A percentile compares a stretch with the other conserved stretches of the same genome.
Conservation (phyloP, 306 rosid species). For the Gastrolobium bilobum region DNA sequence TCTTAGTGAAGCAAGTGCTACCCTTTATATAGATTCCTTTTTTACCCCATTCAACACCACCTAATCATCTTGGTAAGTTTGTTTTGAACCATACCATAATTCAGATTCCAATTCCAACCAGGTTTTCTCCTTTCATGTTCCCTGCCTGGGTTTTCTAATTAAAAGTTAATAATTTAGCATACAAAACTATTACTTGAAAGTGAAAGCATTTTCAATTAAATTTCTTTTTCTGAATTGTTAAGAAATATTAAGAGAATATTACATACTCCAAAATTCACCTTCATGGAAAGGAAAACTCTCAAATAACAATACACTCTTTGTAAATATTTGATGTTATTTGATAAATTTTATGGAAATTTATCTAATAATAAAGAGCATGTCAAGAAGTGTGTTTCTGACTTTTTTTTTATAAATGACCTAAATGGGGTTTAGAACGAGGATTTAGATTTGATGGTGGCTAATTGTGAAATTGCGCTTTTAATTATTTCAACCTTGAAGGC, state of each 20-base stretch:
- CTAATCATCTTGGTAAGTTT: conserved; percentile 43
- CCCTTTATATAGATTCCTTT: conserved; percentile 67
- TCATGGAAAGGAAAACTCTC: background rate
- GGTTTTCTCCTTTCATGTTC: background rate
- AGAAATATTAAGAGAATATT: background rate
- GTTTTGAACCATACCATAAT: conserved; percentile 7
- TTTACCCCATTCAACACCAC: conserved; percentile 48
- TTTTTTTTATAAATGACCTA: background rate
- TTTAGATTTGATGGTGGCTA: conserved; percentile 34
- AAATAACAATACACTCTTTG: background rate
- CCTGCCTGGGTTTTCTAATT: background rate
- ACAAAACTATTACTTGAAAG: background rate
- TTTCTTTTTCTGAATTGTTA: background rate
- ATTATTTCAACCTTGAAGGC: background rate
- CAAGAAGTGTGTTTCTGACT: too few species aligned
- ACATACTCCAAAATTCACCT: background rate
- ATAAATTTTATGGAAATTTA: too few species aligned
- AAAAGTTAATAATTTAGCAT: background rate
- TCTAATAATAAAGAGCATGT: too few species aligned
- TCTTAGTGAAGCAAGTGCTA: background rate
- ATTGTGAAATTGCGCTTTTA: background rate
- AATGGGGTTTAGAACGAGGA: conserved; percentile 2
- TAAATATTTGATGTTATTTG: too few species aligned
- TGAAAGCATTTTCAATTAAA: background rate
- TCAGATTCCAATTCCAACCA: background rate